Percentiles rank a stretch among this genome's conserved stretches.
phyloP scores from a whole-genome alignment of 257 asterid species.

The Solanum pinnatisectum region DNA sequence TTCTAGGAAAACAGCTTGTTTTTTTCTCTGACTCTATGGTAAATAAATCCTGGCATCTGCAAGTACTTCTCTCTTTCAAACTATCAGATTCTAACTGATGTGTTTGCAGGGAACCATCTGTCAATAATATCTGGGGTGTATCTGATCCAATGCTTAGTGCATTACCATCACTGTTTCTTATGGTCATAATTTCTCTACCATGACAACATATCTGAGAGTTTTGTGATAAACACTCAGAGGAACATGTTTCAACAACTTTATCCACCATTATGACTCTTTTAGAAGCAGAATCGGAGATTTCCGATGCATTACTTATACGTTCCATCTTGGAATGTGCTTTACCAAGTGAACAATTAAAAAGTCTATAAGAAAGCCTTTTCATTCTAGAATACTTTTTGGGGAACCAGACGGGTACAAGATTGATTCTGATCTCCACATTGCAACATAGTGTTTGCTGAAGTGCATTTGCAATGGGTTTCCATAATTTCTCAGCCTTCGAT shows the following conservation, averaged over 20 bases:
- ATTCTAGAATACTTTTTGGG: constrained; percentile 13
- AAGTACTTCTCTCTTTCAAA: constrained; percentile 11
- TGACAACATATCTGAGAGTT: constrained; percentile 38
- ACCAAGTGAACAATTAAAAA: constrained; percentile 63
- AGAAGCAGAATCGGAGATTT: constrained; percentile 26
- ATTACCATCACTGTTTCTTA: constrained; percentile 54
- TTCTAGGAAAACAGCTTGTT: constrained; percentile 25
- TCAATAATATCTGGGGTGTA: constrained; percentile 14
- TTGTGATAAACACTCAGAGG: constrained; percentile 54
- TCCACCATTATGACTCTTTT: constrained; percentile 28
- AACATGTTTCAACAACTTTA: constrained; percentile 37
- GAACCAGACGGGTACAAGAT: constrained; percentile 15
- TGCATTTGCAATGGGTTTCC: constrained; percentile 77
- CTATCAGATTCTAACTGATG: constrained; percentile 10
- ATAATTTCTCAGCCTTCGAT: constrained; percentile 67
- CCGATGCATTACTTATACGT: constrained; percentile 32
- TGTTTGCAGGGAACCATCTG: background rate
- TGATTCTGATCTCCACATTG: constrained; percentile 70
- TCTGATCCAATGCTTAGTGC: constrained; percentile 33
- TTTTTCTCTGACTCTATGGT: constrained; percentile 18
- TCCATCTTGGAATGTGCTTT: constrained; percentile 37
- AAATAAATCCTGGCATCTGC: constrained; percentile 13
- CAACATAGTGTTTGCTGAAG: constrained; percentile 62
- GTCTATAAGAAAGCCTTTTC: constrained; percentile 34
- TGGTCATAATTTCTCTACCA: constrained; percentile 32